These are phyloP conservation scores for Umbilicaria muhlenbergii DNA, from an alignment of 495 filamentous ascomycete species.

Conservation along the genomic window DNA sequence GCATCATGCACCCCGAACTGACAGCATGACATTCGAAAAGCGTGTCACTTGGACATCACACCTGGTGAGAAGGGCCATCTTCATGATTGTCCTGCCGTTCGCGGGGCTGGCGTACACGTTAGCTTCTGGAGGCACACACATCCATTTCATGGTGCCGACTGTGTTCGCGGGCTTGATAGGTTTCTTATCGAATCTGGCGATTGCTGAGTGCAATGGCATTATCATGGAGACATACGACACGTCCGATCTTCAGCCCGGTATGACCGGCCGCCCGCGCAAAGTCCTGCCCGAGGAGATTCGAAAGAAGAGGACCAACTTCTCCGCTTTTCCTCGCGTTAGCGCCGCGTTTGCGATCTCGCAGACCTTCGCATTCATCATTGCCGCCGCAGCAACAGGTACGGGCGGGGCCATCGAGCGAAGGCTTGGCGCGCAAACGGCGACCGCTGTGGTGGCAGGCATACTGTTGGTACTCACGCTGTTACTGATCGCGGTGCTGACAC, in stretches of 20 bases:
- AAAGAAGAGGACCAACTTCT: constrained; percentile 47
- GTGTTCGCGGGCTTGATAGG: constrained; percentile 50
- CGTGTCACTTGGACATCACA: constrained; percentile 50
- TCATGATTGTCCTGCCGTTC: constrained; percentile 47
- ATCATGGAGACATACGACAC: constrained; percentile 73
- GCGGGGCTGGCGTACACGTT: constrained; percentile 49
- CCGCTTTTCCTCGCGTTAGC: constrained; percentile 49
- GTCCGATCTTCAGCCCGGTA: constrained; percentile 50
- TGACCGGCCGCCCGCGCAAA: constrained; percentile 38
- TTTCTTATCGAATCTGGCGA: constrained; percentile 53
- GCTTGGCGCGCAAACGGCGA: constrained; percentile 47
- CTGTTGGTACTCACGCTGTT: constrained; percentile 46
- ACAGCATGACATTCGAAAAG: constrained; percentile 43
- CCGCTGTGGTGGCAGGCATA: constrained; percentile 45
- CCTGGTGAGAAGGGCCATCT: constrained; percentile 48
- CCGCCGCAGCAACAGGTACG: constrained; percentile 45
- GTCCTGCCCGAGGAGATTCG: constrained; percentile 28
- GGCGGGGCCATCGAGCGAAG: constrained; percentile 44
- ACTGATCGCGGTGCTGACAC: constrained; percentile 38
- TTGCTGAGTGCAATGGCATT: constrained; percentile 59
- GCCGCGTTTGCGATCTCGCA: constrained; percentile 60
- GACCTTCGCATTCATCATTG: constrained; percentile 44
- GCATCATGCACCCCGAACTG: constrained; percentile 33
- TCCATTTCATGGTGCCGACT: constrained; percentile 44
- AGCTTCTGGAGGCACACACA: constrained; percentile 38